Evolutionary conservation across 2,329 filamentous ascomycete species (phyloP).

Genomic region (Hypoxylon sp.): DNA sequence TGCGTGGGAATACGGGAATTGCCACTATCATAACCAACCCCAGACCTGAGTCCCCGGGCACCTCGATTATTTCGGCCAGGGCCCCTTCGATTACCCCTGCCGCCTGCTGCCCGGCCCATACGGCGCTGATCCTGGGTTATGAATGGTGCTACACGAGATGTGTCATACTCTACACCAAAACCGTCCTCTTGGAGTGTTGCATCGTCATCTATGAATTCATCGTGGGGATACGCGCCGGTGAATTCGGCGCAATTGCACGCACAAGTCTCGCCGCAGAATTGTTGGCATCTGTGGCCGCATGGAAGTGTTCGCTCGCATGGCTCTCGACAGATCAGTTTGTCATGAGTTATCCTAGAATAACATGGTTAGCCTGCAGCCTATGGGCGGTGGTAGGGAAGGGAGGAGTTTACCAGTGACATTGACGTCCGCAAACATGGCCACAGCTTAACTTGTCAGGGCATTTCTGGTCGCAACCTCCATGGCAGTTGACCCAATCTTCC

Average conservation of each 20-base stretch:
- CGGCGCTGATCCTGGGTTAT: slow-evolving; percentile 31
- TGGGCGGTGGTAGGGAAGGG: not conserved
- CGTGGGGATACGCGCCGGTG: slow-evolving; percentile 49
- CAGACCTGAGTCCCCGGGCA: slow-evolving; percentile 21
- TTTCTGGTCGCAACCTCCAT: slow-evolving; percentile 50
- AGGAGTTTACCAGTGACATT: slow-evolving; percentile 53
- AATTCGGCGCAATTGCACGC: slow-evolving; percentile 48
- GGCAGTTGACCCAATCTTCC: slow-evolving; percentile 64
- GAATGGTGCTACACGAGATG: slow-evolving; percentile 2
- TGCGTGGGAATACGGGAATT: not conserved
- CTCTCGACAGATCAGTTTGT: slow-evolving; percentile 48
- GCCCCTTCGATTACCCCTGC: slow-evolving; percentile 17
- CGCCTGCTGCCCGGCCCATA: slow-evolving; percentile 1
- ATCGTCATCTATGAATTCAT: slow-evolving; percentile 40
- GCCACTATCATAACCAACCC: slow-evolving; percentile 13
- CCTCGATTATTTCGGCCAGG: slow-evolving; percentile 12
- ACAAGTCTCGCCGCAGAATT: slow-evolving; percentile 51
- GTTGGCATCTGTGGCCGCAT: slow-evolving; percentile 51
- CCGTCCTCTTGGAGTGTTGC: not conserved
- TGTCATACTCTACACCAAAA: not conserved
- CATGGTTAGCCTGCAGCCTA: slow-evolving; percentile 14
- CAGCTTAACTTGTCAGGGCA: slow-evolving; percentile 49
- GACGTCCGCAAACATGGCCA: slow-evolving; percentile 51
- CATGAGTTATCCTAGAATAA: slow-evolving; percentile 48
- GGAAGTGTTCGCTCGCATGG: slow-evolving; percentile 49